Base-by-base conservation (phyloP, 805 yeast species). In the Kazachstania kunashirensis region DNA sequence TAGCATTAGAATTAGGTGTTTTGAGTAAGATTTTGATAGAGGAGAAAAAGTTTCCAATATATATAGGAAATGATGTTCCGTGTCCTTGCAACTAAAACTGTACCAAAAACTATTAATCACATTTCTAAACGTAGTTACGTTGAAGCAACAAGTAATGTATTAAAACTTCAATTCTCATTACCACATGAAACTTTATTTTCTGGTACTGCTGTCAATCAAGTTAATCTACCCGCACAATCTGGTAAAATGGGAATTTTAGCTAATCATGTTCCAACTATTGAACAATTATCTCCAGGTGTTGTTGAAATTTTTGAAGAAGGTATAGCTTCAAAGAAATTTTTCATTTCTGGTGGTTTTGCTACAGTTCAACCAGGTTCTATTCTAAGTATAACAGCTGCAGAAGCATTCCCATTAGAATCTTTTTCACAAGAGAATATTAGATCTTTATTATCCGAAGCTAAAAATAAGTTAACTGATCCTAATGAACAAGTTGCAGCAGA, bases 201-300 rank as follows among this genome's bases (percentile, higher is more conserved):
- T 36, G 74, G 73, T 38, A 60, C 52, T 36, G 42, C 47, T 29
- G 71, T 67, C 30, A 57, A 62, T 57, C 85, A 92, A 73, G 97
- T 92, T 52, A 92, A 92, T 70, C 72, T 92, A 51, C 98, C 98
- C 58, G 94, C 95, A 47, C 73, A 80, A 56, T 79, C 92, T 50
- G 98, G 98, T 63, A 94, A 84, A 61, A 76, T 89, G 66, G 98
- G 98, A 84, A 76, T 92, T 49, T 71, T 92, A 60, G 96, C 97
- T 53, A 81, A 84, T 71, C 98, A 92, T 77, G 95, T 92, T 57
- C 97, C 98, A 55, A 77, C 83, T 55, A 85, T 89, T 47, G 97
- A 92, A 70, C 95, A 92, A 73, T 78, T 92, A 62, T 75, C 79
- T 59, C 95, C 98, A 53, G 98, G 98, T 65, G 73, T 92, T 44